Base-by-base conservation (phyloP, 306 rosid genomes). In the Casuarina cunninghamiana region DNA sequence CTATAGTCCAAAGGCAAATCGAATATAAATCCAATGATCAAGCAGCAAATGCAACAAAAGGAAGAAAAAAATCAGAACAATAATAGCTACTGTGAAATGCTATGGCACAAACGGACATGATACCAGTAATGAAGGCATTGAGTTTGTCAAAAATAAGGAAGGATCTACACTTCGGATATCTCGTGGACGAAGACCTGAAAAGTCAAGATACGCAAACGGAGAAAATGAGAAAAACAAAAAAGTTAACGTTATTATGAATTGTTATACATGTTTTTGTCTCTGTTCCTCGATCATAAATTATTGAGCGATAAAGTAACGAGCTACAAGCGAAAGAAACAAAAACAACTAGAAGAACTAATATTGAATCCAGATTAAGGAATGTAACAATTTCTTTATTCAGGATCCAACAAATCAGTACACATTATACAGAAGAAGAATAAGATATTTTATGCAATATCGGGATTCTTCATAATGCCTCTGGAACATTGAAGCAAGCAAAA, bases 151-250 rank as follows among this genome's bases (percentile, higher is more conserved):
- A 89, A 93, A 96, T 85, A 96, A 79, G 17, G 96, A 96, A 10
- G 99, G 99, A 79, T 96, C 99, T 80, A 96, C 94, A 90, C 98
- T 96, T 78, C 98, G 88, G 68, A 96, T 81, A 82, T 96, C 99
- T 78, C 99, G 94, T 2, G 98, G 99, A 76, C 98, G 98, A 79
- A 96, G 98, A 69, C 99, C 99, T 96, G 90, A 75, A 37, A 75
- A 57, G 57, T 60, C 54, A 79, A 81, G 51, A 76, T 37, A 58
- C 53, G 49, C 70, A 57, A 78, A 41, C 73, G 45, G 16, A 71
- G 62, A 80, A 72, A 2, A 79, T 32, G 70, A 15, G 21, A 45
- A 84, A 77, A 32, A n/a, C n/a, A 32, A 21, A 1, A 39, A 38
- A 69, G 68, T 46, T 1, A 69, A 73, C 57, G 4, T 51, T 37